Evolutionary conservation across 2,329 filamentous ascomycete species (phyloP).

Genomic region (Hypoxylon sp.): DNA sequence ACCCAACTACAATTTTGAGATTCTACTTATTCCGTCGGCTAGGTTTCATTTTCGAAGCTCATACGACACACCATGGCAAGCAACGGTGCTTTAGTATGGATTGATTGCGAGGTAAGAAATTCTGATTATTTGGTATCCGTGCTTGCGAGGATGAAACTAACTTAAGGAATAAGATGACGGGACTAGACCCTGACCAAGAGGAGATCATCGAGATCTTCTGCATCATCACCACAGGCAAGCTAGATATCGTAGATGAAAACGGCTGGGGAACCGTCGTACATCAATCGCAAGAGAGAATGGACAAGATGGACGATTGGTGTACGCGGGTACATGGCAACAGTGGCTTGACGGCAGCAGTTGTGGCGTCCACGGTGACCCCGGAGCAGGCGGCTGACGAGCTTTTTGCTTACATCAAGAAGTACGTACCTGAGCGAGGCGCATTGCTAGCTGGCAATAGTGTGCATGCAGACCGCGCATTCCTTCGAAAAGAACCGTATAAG

Average conservation of each 20-base stretch:
- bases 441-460: conserved; percentile 94
- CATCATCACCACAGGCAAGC: conserved; percentile 85
- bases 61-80: conserved; percentile 33
- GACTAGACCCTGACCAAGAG: conserved; percentile 82
- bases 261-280: conserved; percentile 88
- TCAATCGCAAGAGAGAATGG: conserved; percentile 77
- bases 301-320: conserved; percentile 92
- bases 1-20: too few species aligned
- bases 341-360: conserved; percentile 84
- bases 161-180: conserved; percentile 82
- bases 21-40: background rate
- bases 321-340: conserved; percentile 81
- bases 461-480: conserved; percentile 88
- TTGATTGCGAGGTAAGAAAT: conserved; percentile 73
- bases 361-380: conserved; percentile 80
- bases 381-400: conserved; percentile 80
- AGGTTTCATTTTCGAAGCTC: background rate
- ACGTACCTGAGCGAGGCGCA: conserved; percentile 77
- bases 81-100: conserved; percentile 80
- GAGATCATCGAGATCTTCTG: conserved; percentile 93
- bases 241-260: conserved; percentile 80
- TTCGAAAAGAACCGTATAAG: conserved; percentile 81
- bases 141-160: conserved; percentile 19
- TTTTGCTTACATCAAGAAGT: conserved; percentile 81
- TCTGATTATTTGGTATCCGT: background rate